Evolutionary conservation across 495 filamentous ascomycete species (phyloP), one percentile per base, ranked within the genome.

Genomic region (Aspergillus ostianus): DNA sequence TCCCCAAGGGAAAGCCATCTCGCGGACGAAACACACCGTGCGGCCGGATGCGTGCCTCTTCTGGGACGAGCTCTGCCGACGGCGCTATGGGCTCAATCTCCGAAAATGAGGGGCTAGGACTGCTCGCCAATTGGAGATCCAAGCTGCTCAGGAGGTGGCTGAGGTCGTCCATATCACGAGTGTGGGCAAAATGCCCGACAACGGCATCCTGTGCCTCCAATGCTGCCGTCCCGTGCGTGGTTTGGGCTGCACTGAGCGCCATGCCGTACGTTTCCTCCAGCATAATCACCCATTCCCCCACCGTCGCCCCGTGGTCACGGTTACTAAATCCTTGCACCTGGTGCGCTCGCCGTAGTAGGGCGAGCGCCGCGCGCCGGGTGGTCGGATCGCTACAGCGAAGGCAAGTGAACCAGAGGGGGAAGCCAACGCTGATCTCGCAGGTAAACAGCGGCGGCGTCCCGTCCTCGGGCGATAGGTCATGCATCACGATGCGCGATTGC

Each of bases 351-450:
- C 48, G 59, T 0, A 75, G 61, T 23, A 75, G 55, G 10, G 56
- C 47, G 3, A 79, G 55, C 6, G 73, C 73, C 6, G 27, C 49
- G 9, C 71, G 72, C 3, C 76, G 66, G 15, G 69, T 57, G 0
- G 0, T 26, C 2, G 72, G 70, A 21, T 75, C 66, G 6, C 73
- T 73, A 46, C 76, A 79, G 47, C 67, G 64, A 4, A 74, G 57
- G 17, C 58, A 61, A 3, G 70, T 70, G 30, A 76, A 64, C 60
- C 61, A 74, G 7, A 79, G 64, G 4, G 76, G 73, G 7, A 75
- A 48, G 8, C 68, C 74, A 19, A 74, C 56, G 4, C 68, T 65
- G 15, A 68, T 45, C 18, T 75, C 72, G 30, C 73, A 73, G 10
- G 69, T 73, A 44, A 69, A 73, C 6, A 67, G 67, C 19, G 69